Conservation (phyloP, 106 monocot genomes). For the Dendrobium chrysotoxum region DNA sequence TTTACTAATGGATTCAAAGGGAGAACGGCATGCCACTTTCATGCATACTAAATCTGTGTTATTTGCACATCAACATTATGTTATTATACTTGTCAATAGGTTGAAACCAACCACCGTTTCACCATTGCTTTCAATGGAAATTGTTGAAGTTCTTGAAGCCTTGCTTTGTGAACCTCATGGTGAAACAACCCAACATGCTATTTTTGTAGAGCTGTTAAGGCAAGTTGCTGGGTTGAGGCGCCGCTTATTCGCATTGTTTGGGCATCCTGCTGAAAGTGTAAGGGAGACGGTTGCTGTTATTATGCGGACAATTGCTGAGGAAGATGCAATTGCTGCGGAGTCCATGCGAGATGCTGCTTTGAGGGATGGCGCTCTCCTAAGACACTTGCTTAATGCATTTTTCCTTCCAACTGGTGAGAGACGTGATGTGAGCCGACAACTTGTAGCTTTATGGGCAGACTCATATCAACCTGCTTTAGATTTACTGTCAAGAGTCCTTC, state of each 20-base stretch:
- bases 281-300: slow-evolving; percentile 90
- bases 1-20: slow-evolving; percentile 62
- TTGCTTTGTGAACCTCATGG: slow-evolving; percentile 97
- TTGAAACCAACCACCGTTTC: slow-evolving; percentile 83
- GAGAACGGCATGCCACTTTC: slow-evolving; percentile 90
- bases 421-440: slow-evolving; percentile 88
- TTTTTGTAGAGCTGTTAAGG: slow-evolving; percentile 90
- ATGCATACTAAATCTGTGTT: slow-evolving; percentile 98
- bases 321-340: slow-evolving; percentile 99
- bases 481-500: slow-evolving; percentile 90
- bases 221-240: slow-evolving; percentile 91
- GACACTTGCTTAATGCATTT: slow-evolving; percentile 89
- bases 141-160: slow-evolving; percentile 94
- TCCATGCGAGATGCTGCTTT: slow-evolving; percentile 99
- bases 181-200: slow-evolving; percentile 96
- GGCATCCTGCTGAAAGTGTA: slow-evolving; percentile 94
- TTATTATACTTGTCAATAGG: slow-evolving; percentile 78
- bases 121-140: slow-evolving; percentile 84
- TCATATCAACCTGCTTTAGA: slow-evolving; percentile 97
- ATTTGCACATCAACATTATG: slow-evolving; percentile 70
- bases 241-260: slow-evolving; percentile 86
- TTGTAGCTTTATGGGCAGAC: slow-evolving; percentile 99
- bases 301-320: slow-evolving; percentile 99
- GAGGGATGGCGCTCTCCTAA: slow-evolving; percentile 97
- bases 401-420: slow-evolving; percentile 83